Evolutionary conservation across 805 yeast species (phyloP).

Genomic region (Kockiozyma suomiensis): DNA sequence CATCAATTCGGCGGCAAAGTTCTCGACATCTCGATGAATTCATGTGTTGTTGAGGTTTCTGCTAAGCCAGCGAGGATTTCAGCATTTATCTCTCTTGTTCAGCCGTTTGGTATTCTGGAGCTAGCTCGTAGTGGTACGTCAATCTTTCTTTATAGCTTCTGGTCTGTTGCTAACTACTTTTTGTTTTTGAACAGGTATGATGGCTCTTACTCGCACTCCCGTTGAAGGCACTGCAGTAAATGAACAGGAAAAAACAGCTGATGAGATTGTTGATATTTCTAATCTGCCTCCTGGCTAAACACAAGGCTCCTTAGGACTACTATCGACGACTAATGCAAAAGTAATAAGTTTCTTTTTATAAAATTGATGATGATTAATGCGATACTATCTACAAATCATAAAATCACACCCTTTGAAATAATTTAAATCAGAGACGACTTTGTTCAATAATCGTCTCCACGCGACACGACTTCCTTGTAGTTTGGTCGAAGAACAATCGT

Average conservation of each 20-base stretch:
- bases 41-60: constrained; percentile 88
- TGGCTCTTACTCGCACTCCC: constrained; percentile 97
- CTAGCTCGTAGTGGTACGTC: constrained; percentile 84
- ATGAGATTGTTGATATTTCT: constrained; percentile 77
- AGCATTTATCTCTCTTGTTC: constrained; percentile 82
- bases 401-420: neutral
- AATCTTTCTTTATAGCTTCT: neutral
- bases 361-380: neutral
- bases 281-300: constrained; percentile 91
- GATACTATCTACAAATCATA: constrained; percentile 2
- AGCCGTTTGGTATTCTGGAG: constrained; percentile 95
- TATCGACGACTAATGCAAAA: neutral
- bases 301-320: neutral
- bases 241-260: constrained; percentile 57
- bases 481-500: constrained; percentile 83
- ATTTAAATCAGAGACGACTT: constrained; percentile 1
- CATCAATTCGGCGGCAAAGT: constrained; percentile 90
- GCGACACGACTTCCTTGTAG: constrained; percentile 88
- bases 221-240: constrained; percentile 54
- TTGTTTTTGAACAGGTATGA: too few relatives aligned
- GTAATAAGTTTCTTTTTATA: neutral
- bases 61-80: constrained; percentile 92
- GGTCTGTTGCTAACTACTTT: neutral
- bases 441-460: constrained; percentile 89
- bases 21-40: constrained; percentile 89